Percentiles rank a stretch among this genome's conserved stretches.
phyloP scores from a whole-genome alignment of 2,329 filamentous ascomycete species.

The Cadophora gregata region DNA sequence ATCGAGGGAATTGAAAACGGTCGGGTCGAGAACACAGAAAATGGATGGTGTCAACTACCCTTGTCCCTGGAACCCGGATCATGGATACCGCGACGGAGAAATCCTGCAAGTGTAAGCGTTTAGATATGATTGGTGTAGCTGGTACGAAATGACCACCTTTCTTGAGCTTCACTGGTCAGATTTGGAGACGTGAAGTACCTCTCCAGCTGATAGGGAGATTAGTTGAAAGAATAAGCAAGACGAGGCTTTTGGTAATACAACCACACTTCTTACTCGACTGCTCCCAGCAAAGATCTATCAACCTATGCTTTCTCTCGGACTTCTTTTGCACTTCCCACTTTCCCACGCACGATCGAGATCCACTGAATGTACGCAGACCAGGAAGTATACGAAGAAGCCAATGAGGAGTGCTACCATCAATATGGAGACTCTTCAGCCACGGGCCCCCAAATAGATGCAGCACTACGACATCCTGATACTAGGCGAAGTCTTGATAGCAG shows the following conservation, averaged over 20 bases:
- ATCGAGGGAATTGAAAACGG: background rate
- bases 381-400: background rate
- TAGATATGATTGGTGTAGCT: background rate
- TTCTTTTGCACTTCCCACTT: background rate
- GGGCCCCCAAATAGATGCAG: background rate
- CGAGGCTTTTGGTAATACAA: background rate
- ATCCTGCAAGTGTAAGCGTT: background rate
- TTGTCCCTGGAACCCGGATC: slow-evolving; percentile 10
- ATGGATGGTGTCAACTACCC: background rate
- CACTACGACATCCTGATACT: background rate
- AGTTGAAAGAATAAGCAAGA: background rate
- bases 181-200: background rate
- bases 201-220: background rate
- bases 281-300: background rate
- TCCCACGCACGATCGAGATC: background rate
- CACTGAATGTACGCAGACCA: background rate
- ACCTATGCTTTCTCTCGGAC: background rate
- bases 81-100: background rate
- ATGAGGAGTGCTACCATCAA: background rate
- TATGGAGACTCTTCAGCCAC: background rate
- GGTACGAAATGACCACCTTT: background rate
- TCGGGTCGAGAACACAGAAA: background rate
- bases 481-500: background rate
- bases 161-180: background rate
- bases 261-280: background rate